Conservation (phyloP, 768 basidiomycete genomes). For the Filobasidium wieringae region DNA sequence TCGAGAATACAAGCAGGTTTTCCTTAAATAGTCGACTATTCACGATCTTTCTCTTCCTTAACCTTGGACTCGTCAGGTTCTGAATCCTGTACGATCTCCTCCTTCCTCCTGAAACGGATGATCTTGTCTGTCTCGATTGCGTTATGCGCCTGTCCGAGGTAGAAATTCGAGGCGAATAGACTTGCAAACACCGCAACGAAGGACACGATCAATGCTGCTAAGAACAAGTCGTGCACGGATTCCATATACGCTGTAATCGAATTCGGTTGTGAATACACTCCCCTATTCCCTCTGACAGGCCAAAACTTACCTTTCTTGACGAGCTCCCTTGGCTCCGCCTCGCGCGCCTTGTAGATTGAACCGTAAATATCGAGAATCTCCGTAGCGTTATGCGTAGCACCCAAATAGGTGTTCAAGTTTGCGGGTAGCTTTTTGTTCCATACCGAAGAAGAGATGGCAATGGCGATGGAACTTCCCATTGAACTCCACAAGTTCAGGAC, state of each 20-base stretch:
- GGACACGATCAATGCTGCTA: slow-evolving; percentile 31
- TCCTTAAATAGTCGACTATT: too few relatives aligned
- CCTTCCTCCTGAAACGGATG: too few relatives aligned
- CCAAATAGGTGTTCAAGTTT: slow-evolving; percentile 24
- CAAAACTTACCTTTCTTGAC: slow-evolving; percentile 21
- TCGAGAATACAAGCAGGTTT: too few relatives aligned
- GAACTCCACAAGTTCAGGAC: slow-evolving; percentile 38
- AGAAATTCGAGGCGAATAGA: slow-evolving; percentile 32
- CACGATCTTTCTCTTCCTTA: too few relatives aligned
- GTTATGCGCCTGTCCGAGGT: slow-evolving; percentile 37
- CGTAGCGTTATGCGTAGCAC: slow-evolving; percentile 21
- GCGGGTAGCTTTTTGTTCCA: slow-evolving; percentile 2
- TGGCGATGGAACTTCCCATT: slow-evolving; percentile 38
- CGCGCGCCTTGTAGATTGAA: slow-evolving; percentile 22
- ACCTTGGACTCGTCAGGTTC: too few relatives aligned
- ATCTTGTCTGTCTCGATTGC: slow-evolving; percentile 24
- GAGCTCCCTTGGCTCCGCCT: slow-evolving; percentile 24
- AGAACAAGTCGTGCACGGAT: slow-evolving; percentile 28
- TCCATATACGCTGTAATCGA: slow-evolving; percentile 16
- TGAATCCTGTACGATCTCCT: too few relatives aligned
- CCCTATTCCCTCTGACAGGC: slow-evolving; percentile 3
- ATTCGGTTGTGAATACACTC: background rate
- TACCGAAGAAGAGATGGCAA: slow-evolving; percentile 27
- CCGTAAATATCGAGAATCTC: slow-evolving; percentile 29
- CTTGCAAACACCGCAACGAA: slow-evolving; percentile 32